phyloP scores from a whole-genome alignment of 768 basidiomycete species.

The Xanthoconium purpureum region DNA sequence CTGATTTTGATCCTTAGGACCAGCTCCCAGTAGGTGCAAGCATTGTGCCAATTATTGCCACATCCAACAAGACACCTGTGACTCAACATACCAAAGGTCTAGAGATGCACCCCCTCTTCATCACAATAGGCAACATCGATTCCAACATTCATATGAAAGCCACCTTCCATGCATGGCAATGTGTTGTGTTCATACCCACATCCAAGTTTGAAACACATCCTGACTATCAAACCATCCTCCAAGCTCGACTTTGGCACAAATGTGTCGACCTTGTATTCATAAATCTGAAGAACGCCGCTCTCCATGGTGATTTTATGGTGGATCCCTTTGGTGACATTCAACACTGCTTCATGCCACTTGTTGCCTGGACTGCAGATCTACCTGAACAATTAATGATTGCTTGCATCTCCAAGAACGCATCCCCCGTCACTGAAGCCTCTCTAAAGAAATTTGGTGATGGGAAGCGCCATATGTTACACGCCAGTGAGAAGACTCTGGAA shows the following conservation, averaged over 20 bases:
- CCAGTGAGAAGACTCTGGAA: slow-evolving; percentile 5
- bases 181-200: too few species aligned
- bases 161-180: not conserved
- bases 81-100: not conserved
- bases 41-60: not conserved
- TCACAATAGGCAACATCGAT: not conserved
- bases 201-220: not conserved
- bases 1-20: not conserved
- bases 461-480: too few species aligned
- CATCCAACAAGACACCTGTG: not conserved
- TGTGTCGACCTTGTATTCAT: too few species aligned
- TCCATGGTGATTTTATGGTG: not conserved
- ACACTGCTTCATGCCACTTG: not conserved
- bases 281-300: not conserved
- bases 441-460: not conserved
- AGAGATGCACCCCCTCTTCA: not conserved
- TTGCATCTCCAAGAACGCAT: slow-evolving; percentile 7
- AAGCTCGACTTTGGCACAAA: too few species aligned
- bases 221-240: too few species aligned
- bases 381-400: slow-evolving; percentile 14
- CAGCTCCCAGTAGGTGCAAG: not conserved
- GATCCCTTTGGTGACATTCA: not conserved
- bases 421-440: slow-evolving; percentile 9
- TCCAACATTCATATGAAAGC: not conserved
- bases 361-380: slow-evolving; percentile 1